These are phyloP conservation scores for Aspergillus sp. DNA, from an alignment of 2,329 filamentous ascomycete species.

Conservation along the genomic window DNA sequence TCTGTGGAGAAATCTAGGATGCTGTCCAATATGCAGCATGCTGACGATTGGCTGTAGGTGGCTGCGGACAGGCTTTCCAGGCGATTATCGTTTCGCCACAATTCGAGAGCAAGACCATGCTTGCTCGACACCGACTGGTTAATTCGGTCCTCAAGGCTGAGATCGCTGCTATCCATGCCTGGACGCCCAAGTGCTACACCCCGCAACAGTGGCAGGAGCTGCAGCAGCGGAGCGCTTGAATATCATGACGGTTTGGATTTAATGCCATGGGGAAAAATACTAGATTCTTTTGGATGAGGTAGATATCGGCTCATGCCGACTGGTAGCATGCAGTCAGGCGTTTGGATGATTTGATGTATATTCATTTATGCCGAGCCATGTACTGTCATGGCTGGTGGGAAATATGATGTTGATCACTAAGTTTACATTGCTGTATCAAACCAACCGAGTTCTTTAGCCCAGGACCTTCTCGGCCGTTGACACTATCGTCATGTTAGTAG, in stretches of 20 bases:
- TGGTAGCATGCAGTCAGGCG: conserved; percentile 10
- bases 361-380: conserved; percentile 6
- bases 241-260: neutral
- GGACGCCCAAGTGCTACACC: conserved; percentile 90
- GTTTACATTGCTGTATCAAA: conserved; percentile 2
- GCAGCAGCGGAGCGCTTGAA: conserved; percentile 30
- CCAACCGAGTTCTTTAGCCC: conserved; percentile 19
- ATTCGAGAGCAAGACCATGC: conserved; percentile 62
- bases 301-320: conserved; percentile 3
- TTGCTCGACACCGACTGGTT: conserved; percentile 78
- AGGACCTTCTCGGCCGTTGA: conserved; percentile 43
- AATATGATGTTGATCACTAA: conserved; percentile 1
- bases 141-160: conserved; percentile 76
- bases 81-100: conserved; percentile 61
- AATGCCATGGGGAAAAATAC: neutral
- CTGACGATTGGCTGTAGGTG: conserved; percentile 39
- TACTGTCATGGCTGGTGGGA: neutral
- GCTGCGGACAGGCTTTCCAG: conserved; percentile 62
- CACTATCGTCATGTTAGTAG: conserved; percentile 24
- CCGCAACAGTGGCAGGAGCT: conserved; percentile 78
- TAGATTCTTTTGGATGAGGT: neutral
- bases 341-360: conserved; percentile 8
- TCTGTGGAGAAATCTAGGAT: neutral
- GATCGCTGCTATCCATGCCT: conserved; percentile 85
- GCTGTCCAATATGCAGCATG: neutral